Evolutionary conservation across 805 yeast species (phyloP), one percentile per base, ranked within the genome.

Genomic region (Candida methanosorbosa): DNA sequence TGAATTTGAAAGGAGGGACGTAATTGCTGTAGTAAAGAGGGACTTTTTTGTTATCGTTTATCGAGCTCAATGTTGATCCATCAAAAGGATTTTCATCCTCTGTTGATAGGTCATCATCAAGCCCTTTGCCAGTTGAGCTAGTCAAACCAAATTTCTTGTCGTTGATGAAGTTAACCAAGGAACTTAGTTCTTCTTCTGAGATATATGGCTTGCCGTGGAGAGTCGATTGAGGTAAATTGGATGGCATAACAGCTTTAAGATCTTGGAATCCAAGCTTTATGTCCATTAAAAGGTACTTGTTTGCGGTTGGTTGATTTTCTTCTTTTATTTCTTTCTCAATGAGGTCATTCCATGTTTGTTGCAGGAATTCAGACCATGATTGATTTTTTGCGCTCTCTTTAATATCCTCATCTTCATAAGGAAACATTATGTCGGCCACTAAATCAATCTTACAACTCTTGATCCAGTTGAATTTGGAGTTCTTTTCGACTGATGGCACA

Each of bases 341-440:
- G 6, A 14, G n/a, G 23, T 8, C 23, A 11, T 21, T 20, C 4
- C 19, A 14, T 20, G 32, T 18, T 9, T 14, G 5, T 14, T 14
- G n/a, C 7, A 20, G 5, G 15, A 12, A 3, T 29, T 20, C 26
- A 3, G 6, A 17, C 32, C 25, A 29, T 4, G 5, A 14, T 20
- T 19, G 12, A 5, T 6, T 15, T 12, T 9, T 14, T 3, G 4
- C 16, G 7, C 7, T n/a, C 12, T 24, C 11, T n/a, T 9, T 24
- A 24, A 8, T n/a, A 12, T 30, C 44, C 49, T 13, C 46, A 45
- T 62, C 63, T 16, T 65, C 66, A 21, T 59, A 63, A 1, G 94
- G 92, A 21, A 82, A 62, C 70, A 78, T 75, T 16, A 83, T 72
- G 56, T 83, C 92, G 3, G 85, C 82, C 14, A 70, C 61, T 4